A percentile compares a stretch with the other conserved stretches of the same genome.
These are phyloP conservation scores for Clavaria fumosa DNA, from an alignment of 768 basidiomycete genomes.

Conservation along the genomic window DNA sequence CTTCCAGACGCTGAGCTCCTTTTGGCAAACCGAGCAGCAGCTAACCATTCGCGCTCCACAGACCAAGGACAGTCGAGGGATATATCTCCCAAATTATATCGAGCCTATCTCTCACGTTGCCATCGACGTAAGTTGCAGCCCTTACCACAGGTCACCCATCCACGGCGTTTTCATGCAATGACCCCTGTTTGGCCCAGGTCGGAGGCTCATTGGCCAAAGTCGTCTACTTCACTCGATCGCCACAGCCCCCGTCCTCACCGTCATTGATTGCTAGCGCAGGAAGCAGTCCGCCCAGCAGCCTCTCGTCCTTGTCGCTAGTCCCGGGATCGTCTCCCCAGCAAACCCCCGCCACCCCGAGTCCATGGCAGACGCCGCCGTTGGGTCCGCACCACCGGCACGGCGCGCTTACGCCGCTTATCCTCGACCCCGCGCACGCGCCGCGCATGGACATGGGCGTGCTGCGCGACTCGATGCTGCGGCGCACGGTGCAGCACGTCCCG, in stretches of 20 bases:
- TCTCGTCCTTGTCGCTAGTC: conserved; percentile 29
- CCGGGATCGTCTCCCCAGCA: conserved; percentile 18
- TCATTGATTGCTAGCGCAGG: conserved; percentile 47
- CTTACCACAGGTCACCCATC: conserved; percentile 3
- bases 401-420: conserved; percentile 68
- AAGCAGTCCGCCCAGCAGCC: conserved; percentile 30
- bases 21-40: conserved; percentile 2
- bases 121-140: conserved; percentile 88
- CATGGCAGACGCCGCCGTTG: conserved; percentile 19
- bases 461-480: conserved; percentile 51
- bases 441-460: conserved; percentile 30
- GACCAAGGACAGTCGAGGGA: conserved; percentile 90
- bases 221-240: conserved; percentile 94
- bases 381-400: conserved; percentile 37
- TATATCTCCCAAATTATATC: conserved; percentile 95
- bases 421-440: conserved; percentile 32
- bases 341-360: too few species aligned
- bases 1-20: conserved; percentile 19
- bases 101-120: conserved; percentile 97
- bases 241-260: conserved; percentile 69
- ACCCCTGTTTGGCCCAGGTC: conserved; percentile 39
- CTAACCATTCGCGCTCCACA: conserved; percentile 17
- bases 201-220: conserved; percentile 97
- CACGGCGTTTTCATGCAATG: conserved; percentile 8
- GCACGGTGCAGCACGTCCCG: conserved; percentile 71